Percentiles rank a stretch among this genome's conserved stretches.
These are phyloP conservation scores for Pleurozium schreberi DNA, from an alignment of 225 moss, liverwort and hornwort genomes.

Conservation along the genomic window DNA sequence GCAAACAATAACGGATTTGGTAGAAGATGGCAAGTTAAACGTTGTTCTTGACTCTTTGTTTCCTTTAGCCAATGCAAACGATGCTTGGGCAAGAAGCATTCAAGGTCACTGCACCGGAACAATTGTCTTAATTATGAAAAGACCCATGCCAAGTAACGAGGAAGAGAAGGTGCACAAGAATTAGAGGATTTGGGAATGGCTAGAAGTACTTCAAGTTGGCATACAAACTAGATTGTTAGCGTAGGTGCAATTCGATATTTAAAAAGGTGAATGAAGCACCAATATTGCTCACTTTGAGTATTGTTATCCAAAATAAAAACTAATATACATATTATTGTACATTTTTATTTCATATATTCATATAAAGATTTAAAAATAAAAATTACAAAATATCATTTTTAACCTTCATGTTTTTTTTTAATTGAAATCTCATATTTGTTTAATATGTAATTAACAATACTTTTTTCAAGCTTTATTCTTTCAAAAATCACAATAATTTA, in stretches of 20 bases:
- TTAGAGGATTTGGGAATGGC: neutral
- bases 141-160: neutral
- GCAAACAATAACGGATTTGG: neutral
- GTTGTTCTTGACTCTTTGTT: neutral
- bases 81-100: neutral
- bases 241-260: too few species aligned
- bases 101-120: neutral
- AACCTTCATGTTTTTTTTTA: neutral
- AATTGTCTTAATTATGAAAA: neutral
- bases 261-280: too few species aligned
- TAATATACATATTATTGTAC: neutral
- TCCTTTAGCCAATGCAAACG: fast-evolving
- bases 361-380: neutral
- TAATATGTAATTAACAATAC: neutral
- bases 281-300: neutral
- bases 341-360: neutral
- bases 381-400: neutral
- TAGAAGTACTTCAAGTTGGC: neutral
- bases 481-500: neutral
- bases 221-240: neutral
- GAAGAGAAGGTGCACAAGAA: neutral
- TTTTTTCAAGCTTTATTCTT: neutral
- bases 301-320: neutral
- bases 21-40: fast-evolving
- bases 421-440: neutral